Percentiles rank a stretch among this genome's conserved stretches.
These are phyloP conservation scores for Fusarium camptoceras DNA, from an alignment of 2,329 filamentous ascomycete genomes.

Conservation along the genomic window DNA sequence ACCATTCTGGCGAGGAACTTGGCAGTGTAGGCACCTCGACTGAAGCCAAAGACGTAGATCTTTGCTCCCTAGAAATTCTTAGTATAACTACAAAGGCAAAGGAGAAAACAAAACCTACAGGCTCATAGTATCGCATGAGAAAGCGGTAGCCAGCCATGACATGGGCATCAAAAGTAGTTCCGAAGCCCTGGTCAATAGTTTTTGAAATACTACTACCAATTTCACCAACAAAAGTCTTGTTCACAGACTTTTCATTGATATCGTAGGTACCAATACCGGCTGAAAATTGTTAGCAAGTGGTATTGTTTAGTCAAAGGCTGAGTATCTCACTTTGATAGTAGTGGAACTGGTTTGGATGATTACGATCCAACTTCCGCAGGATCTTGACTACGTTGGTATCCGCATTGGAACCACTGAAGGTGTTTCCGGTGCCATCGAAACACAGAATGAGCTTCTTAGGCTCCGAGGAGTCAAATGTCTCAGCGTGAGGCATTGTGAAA, in stretches of 20 bases:
- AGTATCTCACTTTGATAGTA: conserved; percentile 60
- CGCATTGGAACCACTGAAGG: conserved; percentile 58
- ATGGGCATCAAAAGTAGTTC: conserved; percentile 62
- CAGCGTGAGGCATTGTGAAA: conserved; percentile 33
- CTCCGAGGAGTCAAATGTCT: conserved; percentile 27
- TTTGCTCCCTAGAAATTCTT: conserved; percentile 54
- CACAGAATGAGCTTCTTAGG: conserved; percentile 59
- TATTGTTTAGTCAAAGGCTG: no score
- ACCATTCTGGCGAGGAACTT: conserved; percentile 65
- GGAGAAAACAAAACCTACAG: conserved; percentile 42
- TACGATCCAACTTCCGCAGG: conserved; percentile 59
- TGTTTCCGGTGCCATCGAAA: conserved; percentile 63
- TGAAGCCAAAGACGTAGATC: conserved; percentile 68
- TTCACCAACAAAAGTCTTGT: conserved; percentile 52
- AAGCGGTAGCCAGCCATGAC: conserved; percentile 66
- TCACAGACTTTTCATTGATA: conserved; percentile 56
- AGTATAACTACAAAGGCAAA: fast-evolving
- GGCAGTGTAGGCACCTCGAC: conserved; percentile 65
- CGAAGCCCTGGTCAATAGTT: conserved; percentile 58
- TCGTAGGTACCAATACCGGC: conserved; percentile 65
- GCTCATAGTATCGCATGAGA: conserved; percentile 64
- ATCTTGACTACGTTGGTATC: conserved; percentile 68
- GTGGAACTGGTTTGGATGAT: conserved; percentile 58
- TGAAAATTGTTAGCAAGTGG: neutral
- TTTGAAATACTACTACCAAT: conserved; percentile 53